A percentile compares a stretch with the other conserved stretches of the same genome.
These are phyloP conservation scores for Paramecium bursaria DNA, from an alignment of 73 alveolate species.

Conservation along the genomic window DNA sequence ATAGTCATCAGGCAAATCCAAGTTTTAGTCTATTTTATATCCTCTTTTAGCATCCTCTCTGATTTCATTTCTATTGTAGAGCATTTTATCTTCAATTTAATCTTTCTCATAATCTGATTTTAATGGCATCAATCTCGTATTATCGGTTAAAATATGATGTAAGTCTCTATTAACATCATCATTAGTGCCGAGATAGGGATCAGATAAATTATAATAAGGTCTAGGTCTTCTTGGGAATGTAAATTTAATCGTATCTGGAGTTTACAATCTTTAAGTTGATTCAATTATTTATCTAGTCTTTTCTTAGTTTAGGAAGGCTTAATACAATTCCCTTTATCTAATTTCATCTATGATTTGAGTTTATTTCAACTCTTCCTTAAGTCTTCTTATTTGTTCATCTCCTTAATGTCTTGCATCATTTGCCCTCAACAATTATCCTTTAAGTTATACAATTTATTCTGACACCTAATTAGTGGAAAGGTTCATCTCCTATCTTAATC, in stretches of 20 bases:
- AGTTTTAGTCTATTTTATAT: not conserved
- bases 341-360: slow-evolving; percentile 53
- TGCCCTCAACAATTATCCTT: slow-evolving; percentile 24
- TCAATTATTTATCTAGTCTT: slow-evolving; percentile 26
- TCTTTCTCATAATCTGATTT: slow-evolving; percentile 31
- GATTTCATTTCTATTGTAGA: not conserved
- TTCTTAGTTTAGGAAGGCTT: slow-evolving; percentile 41
- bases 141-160: slow-evolving; percentile 32
- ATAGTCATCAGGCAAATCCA: slow-evolving; percentile 3
- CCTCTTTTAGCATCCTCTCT: not conserved
- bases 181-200: slow-evolving; percentile 33
- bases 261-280: slow-evolving; percentile 27
- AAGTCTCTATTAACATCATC: slow-evolving; percentile 49
- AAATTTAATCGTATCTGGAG: slow-evolving; percentile 37
- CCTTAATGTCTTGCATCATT: slow-evolving; percentile 31
- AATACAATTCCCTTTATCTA: slow-evolving; percentile 29
- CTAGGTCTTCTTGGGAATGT: slow-evolving; percentile 50
- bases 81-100: slow-evolving; percentile 14
- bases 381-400: slow-evolving; percentile 33
- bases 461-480: not conserved
- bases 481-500: slow-evolving; percentile 55
- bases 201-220: slow-evolving; percentile 51
- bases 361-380: slow-evolving; percentile 42
- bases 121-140: slow-evolving; percentile 16
- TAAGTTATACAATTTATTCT: slow-evolving; percentile 28